Percentiles rank a stretch among this genome's conserved stretches.
Evolutionary conservation across 2,329 filamentous ascomycete species (phyloP).

Genomic region (Pochonia chlamydosporia): DNA sequence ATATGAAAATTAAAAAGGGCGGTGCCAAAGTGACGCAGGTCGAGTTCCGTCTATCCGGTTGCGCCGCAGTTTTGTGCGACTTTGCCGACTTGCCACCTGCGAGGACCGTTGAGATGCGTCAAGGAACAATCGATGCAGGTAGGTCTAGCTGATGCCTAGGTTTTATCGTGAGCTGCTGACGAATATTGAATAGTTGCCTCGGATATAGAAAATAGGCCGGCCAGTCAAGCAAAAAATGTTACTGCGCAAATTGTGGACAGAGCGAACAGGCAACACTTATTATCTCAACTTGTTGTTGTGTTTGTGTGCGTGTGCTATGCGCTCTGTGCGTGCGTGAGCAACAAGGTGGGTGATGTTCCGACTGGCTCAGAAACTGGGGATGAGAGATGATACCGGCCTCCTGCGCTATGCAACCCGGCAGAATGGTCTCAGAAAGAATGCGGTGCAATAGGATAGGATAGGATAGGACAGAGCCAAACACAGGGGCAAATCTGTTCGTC

Average conservation of each 20-base stretch:
- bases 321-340: neutral
- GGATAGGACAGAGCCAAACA: too few relatives aligned
- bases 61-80: constrained; percentile 18
- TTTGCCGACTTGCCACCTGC: constrained; percentile 11
- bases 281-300: neutral
- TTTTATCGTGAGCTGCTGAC: neutral
- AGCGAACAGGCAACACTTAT: neutral
- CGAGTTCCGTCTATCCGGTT: constrained; percentile 15
- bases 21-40: constrained; percentile 11
- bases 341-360: neutral
- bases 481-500: too few relatives aligned
- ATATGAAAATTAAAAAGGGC: constrained; percentile 6
- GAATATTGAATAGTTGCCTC: neutral
- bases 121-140: neutral
- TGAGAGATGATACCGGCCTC: too few relatives aligned
- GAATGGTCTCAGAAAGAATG: neutral
- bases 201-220: neutral
- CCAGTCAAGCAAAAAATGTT: neutral
- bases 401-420: neutral
- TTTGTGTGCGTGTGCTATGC: neutral
- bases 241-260: neutral
- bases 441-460: too few relatives aligned
- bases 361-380: too few relatives aligned
- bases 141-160: neutral
- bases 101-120: constrained; percentile 3